Evolutionary conservation across 805 yeast species (phyloP).

Genomic region (Kuraishia piskuri): DNA sequence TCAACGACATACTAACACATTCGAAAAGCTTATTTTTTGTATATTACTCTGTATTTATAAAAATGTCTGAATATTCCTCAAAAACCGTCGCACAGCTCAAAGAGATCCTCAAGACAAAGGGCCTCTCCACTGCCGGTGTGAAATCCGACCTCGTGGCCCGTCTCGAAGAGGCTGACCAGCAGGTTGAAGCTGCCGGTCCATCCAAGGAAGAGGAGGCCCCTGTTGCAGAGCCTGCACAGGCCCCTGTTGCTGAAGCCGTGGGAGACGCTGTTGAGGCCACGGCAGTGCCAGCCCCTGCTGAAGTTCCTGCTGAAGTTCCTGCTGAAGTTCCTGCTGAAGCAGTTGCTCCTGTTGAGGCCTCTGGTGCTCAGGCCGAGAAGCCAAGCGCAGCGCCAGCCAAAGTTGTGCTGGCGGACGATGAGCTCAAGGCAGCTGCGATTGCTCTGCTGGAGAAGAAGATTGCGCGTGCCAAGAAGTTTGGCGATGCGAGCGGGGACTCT

Average conservation of each 20-base stretch:
- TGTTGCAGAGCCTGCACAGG: constrained; percentile 4
- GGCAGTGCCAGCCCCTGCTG: constrained; percentile 10
- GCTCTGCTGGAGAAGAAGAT: constrained; percentile 61
- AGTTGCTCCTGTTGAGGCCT: constrained; percentile 12
- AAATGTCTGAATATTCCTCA: neutral
- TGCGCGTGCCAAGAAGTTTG: constrained; percentile 71
- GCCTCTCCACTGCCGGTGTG: constrained; percentile 65
- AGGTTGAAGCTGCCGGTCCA: constrained; percentile 19
- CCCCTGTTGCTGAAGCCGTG: constrained; percentile 6
- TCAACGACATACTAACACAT: too few relatives aligned
- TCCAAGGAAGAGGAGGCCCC: constrained; percentile 14
- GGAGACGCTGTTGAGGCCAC: constrained; percentile 2
- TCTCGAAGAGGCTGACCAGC: constrained; percentile 47
- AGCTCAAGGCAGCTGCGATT: constrained; percentile 58
- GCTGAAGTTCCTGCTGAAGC: constrained; percentile 11
- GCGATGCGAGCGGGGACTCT: constrained; percentile 41
- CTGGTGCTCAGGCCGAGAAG: constrained; percentile 10
- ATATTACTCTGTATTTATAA: too few relatives aligned
- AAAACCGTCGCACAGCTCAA: constrained; percentile 76
- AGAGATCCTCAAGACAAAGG: constrained; percentile 60
- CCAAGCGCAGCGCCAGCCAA: constrained; percentile 11
- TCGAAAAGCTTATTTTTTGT: too few relatives aligned
- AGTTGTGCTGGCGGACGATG: constrained; percentile 51
- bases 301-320: constrained; percentile 7
- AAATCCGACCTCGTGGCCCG: constrained; percentile 71